Conservation (phyloP, 768 basidiomycete genomes). For the Peribolospora kevripleyi region DNA sequence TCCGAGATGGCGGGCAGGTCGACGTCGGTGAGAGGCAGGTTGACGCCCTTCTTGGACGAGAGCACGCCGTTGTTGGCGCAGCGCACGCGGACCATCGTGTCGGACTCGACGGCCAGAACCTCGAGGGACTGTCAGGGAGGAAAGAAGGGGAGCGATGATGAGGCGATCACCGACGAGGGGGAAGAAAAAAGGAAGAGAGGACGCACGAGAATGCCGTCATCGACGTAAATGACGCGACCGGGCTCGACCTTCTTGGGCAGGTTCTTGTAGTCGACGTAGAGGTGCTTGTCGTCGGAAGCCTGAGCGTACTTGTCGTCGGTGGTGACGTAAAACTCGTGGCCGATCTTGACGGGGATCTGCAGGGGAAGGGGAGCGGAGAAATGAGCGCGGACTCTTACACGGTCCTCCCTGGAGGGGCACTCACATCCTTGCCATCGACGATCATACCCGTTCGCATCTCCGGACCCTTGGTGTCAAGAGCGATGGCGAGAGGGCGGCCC, state of each 20-base stretch:
- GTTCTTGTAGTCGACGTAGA: conserved; percentile 90
- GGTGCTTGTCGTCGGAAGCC: conserved; percentile 50
- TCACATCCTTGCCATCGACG: conserved; percentile 58
- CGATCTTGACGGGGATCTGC: conserved; percentile 46
- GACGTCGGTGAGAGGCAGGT: conserved; percentile 90
- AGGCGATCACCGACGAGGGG: conserved; percentile 4
- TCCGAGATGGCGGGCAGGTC: conserved; percentile 92
- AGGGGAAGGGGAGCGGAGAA: background rate
- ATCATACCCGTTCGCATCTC: conserved; percentile 96
- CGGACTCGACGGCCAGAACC: conserved; percentile 65
- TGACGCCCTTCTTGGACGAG: conserved; percentile 94
- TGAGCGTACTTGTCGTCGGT: conserved; percentile 61
- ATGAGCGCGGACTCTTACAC: background rate
- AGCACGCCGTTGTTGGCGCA: conserved; percentile 75
- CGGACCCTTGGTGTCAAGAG: conserved; percentile 97
- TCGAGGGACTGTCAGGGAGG: conserved; percentile 35
- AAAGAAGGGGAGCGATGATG: background rate
- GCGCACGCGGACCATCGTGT: conserved; percentile 48
- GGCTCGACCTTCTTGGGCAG: conserved; percentile 83
- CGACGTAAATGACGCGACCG: conserved; percentile 94
- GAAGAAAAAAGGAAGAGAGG: conserved; percentile 13
- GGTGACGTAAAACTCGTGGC: conserved; percentile 78
- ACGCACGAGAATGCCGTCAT: conserved; percentile 41
- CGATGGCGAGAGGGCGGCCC: conserved; percentile 88
- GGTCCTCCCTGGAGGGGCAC: conserved; percentile 16